Conservation (phyloP, 345 rosid genomes). For the Xanthoceras sorbifolium region DNA sequence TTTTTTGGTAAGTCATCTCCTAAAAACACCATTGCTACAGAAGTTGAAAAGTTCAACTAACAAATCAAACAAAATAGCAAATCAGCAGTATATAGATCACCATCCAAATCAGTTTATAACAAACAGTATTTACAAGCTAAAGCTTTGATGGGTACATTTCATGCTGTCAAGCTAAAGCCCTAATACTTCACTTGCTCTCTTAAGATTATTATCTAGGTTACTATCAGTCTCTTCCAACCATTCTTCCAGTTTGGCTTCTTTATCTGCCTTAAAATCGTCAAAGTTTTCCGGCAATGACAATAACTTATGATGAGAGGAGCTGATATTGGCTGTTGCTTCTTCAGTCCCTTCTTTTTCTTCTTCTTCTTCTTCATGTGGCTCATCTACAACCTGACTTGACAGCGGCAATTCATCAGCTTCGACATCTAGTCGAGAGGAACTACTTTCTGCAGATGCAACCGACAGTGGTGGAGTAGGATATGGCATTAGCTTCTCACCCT, state of each 20-base stretch:
- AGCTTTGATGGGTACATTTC: neutral
- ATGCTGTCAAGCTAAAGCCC: constrained; percentile 5
- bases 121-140: constrained; percentile 25
- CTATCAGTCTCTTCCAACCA: constrained; percentile 65
- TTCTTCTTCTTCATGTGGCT: constrained; percentile 30
- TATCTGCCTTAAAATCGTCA: constrained; percentile 69
- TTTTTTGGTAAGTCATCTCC: neutral
- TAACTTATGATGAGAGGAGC: constrained; percentile 1
- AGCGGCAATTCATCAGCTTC: constrained; percentile 62
- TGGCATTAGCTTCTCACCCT: constrained; percentile 30
- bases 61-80: neutral
- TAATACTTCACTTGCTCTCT: constrained; percentile 6
- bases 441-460: constrained; percentile 42
- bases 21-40: neutral
- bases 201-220: constrained; percentile 13
- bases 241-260: constrained; percentile 77
- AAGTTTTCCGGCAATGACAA: constrained; percentile 37
- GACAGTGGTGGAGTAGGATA: constrained; percentile 29
- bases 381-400: constrained; percentile 46
- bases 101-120: neutral
- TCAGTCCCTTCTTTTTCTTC: constrained; percentile 30
- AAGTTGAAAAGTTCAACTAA: neutral
- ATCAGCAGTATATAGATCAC: neutral
- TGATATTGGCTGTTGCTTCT: constrained; percentile 1
- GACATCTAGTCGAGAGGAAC: constrained; percentile 38